These are phyloP conservation scores for Saccharomyces hybrid DNA, from an alignment of 1,139 yeast species.

Conservation along the genomic window DNA sequence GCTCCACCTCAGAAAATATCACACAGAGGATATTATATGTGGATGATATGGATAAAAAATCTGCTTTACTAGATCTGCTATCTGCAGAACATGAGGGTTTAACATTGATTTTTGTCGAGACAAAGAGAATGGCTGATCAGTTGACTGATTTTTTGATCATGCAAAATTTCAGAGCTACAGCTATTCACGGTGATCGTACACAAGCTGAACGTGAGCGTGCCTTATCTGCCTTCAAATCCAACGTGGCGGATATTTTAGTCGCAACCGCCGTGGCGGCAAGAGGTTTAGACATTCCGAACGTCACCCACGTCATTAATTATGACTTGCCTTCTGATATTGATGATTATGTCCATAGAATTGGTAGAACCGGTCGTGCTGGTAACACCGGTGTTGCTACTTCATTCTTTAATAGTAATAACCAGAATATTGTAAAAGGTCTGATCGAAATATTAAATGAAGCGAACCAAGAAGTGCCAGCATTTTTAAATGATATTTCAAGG, in stretches of 20 bases:
- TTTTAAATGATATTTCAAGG: slow-evolving; percentile 70
- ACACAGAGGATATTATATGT: slow-evolving; percentile 88
- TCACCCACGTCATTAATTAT: slow-evolving; percentile 91
- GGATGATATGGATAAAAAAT: slow-evolving; percentile 90
- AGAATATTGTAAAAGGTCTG: slow-evolving; percentile 78
- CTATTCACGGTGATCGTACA: slow-evolving; percentile 97
- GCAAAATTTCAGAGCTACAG: slow-evolving; percentile 90
- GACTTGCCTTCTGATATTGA: slow-evolving; percentile 95
- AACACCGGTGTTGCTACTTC: slow-evolving; percentile 96
- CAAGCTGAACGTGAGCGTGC: slow-evolving; percentile 98
- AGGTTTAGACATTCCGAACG: slow-evolving; percentile 97
- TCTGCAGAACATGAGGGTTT: slow-evolving; percentile 64
- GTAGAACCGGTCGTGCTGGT: slow-evolving; percentile 99
- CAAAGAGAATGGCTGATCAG: slow-evolving; percentile 96
- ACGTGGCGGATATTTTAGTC: slow-evolving; percentile 58
- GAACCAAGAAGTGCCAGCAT: slow-evolving; percentile 91
- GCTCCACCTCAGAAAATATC: slow-evolving; percentile 93
- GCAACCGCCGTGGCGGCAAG: slow-evolving; percentile 96
- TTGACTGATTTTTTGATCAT: slow-evolving; percentile 83
- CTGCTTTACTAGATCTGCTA: slow-evolving; percentile 80
- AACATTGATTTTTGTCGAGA: slow-evolving; percentile 91
- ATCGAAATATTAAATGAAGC: slow-evolving; percentile 85
- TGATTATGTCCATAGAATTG: slow-evolving; percentile 97
- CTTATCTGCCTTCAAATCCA: slow-evolving; percentile 54
- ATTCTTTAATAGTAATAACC: slow-evolving; percentile 91